phyloP scores from a whole-genome alignment of 352 stramenopile genomes.

The Pythium brachiatum region DNA sequence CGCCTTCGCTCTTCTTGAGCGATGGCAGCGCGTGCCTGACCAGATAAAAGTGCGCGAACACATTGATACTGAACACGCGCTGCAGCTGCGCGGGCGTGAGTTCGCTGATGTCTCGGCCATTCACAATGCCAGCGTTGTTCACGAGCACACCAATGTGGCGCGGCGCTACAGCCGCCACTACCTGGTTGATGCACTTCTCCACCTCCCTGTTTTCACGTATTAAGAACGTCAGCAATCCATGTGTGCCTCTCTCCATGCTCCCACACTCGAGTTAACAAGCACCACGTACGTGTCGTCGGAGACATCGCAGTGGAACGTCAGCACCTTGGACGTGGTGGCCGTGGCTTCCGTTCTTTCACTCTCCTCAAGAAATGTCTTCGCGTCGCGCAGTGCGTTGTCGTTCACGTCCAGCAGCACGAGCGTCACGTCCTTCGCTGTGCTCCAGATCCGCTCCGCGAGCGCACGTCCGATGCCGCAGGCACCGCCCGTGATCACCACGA shows the following conservation, averaged over 20 bases:
- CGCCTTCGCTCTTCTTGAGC: slow-evolving; percentile 21
- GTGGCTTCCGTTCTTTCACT: neutral
- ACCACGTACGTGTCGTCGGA: slow-evolving; percentile 19
- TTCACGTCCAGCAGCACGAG: slow-evolving; percentile 67
- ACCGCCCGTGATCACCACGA: slow-evolving; percentile 66
- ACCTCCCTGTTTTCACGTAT: slow-evolving; percentile 20
- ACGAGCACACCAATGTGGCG: slow-evolving; percentile 26
- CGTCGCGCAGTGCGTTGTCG: slow-evolving; percentile 25
- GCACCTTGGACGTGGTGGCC: neutral
- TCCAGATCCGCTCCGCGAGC: slow-evolving; percentile 37
- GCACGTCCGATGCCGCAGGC: slow-evolving; percentile 47
- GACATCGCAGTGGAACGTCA: slow-evolving; percentile 28
- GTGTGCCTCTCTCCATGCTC: too few relatives aligned
- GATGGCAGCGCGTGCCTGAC: slow-evolving; percentile 25
- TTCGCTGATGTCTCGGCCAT: slow-evolving; percentile 19
- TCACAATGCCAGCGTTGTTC: slow-evolving; percentile 37
- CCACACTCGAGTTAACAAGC: too few relatives aligned
- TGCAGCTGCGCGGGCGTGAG: slow-evolving; percentile 24
- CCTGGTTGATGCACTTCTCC: slow-evolving; percentile 13
- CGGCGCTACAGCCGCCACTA: slow-evolving; percentile 14
- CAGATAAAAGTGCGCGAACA: slow-evolving; percentile 35
- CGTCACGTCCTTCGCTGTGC: slow-evolving; percentile 30
- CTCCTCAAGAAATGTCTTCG: slow-evolving; percentile 23
- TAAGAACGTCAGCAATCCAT: too few relatives aligned
- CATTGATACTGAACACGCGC: slow-evolving; percentile 32